Evolutionary conservation across 352 stramenopile genomes (phyloP), one percentile per base, ranked within the genome.

Genomic region (Lagenidium giganteum): DNA sequence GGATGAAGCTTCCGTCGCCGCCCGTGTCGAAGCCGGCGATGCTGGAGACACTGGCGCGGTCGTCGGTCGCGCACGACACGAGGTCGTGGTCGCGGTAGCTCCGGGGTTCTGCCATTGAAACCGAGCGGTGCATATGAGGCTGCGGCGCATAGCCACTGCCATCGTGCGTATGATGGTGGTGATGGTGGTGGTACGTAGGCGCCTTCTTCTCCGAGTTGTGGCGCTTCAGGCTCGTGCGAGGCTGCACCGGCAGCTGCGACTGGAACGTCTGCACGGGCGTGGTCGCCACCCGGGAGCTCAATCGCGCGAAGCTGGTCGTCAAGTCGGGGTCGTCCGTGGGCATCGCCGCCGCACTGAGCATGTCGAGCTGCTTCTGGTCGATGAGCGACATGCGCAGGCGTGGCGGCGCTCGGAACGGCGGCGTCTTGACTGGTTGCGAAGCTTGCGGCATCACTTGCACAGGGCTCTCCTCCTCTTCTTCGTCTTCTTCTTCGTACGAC

Each of bases 21-120:
- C 51, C 49, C 1, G 23, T 41, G 17, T 45, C 47, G 23, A 29
- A 20, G 24, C 1, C 40, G 13, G 34, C 32, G 41, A 25, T 48
- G 25, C 53, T 44, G 42, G 54, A 49, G 31, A 47, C 35, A 24
- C n/a, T n/a, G 24, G 38, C 58, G 31, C 75, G 66, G 33, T 85
- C 75, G 2, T 69, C 67, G 1, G 67, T 73, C 7, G 54, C 66
- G 50, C 69, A 64, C 23, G 76, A 86, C 31, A 76, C 71, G 8
- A 76, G 38, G 41, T 86, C 76, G 35, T 80, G 74, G 64, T 84
- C 66, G 13, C 64, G 62, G 33, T 80, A 64, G 37, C 13, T 29
- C 9, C 63, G 72, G n/a, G 82, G 68, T 20, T 85, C 76, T 8
- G 59, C 74, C 24, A 85, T 46, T 18, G 48, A 47, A 31, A 86